Evolutionary conservation across 2,329 filamentous ascomycete species (phyloP).

Genomic region (Ampelomyces quisqualis): DNA sequence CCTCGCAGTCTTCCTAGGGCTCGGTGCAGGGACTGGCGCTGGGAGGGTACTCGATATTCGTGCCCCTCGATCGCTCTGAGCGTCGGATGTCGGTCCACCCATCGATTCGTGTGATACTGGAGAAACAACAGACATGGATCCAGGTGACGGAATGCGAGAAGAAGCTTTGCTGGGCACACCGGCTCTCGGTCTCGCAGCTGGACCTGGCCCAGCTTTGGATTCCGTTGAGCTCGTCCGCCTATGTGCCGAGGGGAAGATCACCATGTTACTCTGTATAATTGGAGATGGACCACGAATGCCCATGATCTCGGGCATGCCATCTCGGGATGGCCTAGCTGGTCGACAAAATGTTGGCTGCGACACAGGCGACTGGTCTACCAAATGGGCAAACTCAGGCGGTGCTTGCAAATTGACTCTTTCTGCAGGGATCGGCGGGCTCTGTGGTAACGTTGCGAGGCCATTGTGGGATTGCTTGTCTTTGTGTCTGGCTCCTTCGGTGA

Average conservation of each 20-base stretch:
- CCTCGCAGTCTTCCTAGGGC: constrained; percentile 60
- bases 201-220: constrained; percentile 28
- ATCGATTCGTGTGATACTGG: constrained; percentile 26
- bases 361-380: constrained; percentile 62
- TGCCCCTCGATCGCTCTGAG: constrained; percentile 37
- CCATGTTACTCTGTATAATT: constrained; percentile 59
- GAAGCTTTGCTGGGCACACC: constrained; percentile 34
- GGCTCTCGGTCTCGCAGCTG: constrained; percentile 24
- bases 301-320: constrained; percentile 48
- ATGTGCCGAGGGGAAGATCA: constrained; percentile 52
- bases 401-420: constrained; percentile 28
- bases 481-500: constrained; percentile 53
- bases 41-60: constrained; percentile 44
- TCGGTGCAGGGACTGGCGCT: constrained; percentile 49
- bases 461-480: constrained; percentile 41
- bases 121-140: constrained; percentile 34
- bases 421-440: constrained; percentile 50
- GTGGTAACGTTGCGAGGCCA: constrained; percentile 46
- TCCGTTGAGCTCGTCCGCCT: constrained; percentile 54
- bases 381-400: constrained; percentile 50
- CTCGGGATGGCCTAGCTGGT: constrained; percentile 49
- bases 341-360: constrained; percentile 50
- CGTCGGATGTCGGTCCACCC: constrained; percentile 45
- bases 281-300: constrained; percentile 52
- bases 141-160: constrained; percentile 44